Percentiles rank a stretch among this genome's conserved stretches.
Conservation (phyloP, 495 filamentous ascomycete genomes). For the Amorphotheca resinae region DNA sequence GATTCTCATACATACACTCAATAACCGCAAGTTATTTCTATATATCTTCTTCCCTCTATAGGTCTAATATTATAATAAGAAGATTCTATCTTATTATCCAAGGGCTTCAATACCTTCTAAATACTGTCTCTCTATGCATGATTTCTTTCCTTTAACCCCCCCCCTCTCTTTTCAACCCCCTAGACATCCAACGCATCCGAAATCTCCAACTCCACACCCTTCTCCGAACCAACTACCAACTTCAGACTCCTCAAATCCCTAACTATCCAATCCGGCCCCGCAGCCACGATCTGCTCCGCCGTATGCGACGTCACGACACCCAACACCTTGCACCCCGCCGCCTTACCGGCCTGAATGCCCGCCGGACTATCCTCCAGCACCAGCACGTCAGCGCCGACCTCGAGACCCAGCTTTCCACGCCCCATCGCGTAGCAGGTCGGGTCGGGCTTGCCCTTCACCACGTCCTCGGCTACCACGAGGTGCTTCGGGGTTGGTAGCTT, state of each 20-base stretch:
- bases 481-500: constrained; percentile 55
- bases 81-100: too few species aligned
- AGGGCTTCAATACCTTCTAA: too few species aligned
- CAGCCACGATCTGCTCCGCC: constrained; percentile 51
- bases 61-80: too few species aligned
- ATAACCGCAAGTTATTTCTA: too few species aligned
- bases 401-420: constrained; percentile 45
- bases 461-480: constrained; percentile 78
- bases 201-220: constrained; percentile 18
- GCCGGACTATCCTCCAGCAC: constrained; percentile 91
- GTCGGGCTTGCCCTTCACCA: constrained; percentile 75
- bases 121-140: too few species aligned
- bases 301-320: constrained; percentile 81
- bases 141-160: too few species aligned
- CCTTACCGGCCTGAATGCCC: constrained; percentile 80
- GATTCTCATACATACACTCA: too few species aligned
- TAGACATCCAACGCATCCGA: constrained; percentile 7
- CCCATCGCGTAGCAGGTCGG: constrained; percentile 76
- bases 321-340: constrained; percentile 77
- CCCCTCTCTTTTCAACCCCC: background rate
- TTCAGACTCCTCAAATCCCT: constrained; percentile 62
- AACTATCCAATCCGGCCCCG: constrained; percentile 81
- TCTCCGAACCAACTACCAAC: constrained; percentile 22
- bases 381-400: constrained; percentile 52
- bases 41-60: too few species aligned